These are phyloP conservation scores for Fusarium piperis DNA, from an alignment of 2,329 filamentous ascomycete species.

Conservation along the genomic window DNA sequence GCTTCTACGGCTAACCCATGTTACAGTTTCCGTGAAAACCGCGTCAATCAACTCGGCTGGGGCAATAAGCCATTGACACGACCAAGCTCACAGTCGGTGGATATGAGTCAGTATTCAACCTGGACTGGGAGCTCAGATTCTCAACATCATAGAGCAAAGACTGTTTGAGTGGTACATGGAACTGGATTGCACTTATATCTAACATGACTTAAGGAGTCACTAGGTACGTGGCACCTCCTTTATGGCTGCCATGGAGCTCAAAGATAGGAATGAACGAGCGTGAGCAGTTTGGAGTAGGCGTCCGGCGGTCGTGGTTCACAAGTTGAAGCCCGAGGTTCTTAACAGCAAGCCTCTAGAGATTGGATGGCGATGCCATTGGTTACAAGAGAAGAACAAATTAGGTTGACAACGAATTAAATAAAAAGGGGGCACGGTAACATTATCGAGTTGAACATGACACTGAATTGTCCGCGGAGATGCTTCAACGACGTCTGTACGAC, in stretches of 20 bases:
- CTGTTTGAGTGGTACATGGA: background rate
- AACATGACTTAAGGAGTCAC: conserved; percentile 56
- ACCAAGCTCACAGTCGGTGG: background rate
- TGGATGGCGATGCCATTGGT: conserved; percentile 36
- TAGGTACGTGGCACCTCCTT: conserved; percentile 66
- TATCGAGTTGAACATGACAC: background rate
- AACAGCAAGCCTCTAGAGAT: conserved; percentile 65
- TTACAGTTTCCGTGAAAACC: background rate
- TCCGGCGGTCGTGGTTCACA: conserved; percentile 61
- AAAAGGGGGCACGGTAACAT: background rate
- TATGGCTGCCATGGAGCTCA: background rate
- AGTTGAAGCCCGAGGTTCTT: conserved; percentile 67
- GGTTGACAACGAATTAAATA: background rate
- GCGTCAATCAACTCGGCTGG: background rate
- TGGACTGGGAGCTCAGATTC: background rate
- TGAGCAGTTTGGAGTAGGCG: conserved; percentile 66
- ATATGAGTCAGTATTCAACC: background rate
- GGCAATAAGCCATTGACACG: background rate
- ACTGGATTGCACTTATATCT: background rate
- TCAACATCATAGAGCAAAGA: background rate
- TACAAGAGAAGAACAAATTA: background rate
- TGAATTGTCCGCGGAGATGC: background rate
- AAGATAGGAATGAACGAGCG: conserved; percentile 53
- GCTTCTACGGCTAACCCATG: background rate
- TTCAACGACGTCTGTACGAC: background rate